Evolutionary conservation across 1,284 basidiomycete species (phyloP), one percentile per base, ranked within the genome.

Genomic region (Ceratobasidium sp.): DNA sequence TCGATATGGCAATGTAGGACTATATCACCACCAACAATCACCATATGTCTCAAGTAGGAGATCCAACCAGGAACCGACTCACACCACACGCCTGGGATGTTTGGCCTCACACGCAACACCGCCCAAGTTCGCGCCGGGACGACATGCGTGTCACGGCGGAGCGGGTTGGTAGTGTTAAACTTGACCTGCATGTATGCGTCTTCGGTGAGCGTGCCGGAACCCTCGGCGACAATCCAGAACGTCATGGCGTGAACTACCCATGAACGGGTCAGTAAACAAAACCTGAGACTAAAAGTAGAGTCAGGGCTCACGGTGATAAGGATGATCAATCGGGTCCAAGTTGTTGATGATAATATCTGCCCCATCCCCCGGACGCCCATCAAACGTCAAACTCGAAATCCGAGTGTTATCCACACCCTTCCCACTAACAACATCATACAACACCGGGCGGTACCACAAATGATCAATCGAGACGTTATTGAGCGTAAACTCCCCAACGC

Each of bases 141-240:
- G n/a, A 81, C 78, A 33, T 85, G 68, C n/a, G 82, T 83, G 75
- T 86, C 86, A 46, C 85, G 81, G 23, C 85, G 82, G 18, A 85
- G 77, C 7, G 85, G 85, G 74, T 85, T 86, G 12, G 52, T 77
- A 7, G 82, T 79, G 66, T 84, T 83, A 46, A 83, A 78, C 14
- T 2, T 54, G 23, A 77, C n/a, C 20, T 20, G 60, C 33, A 55
- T n/a, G 67, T 82, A 80, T 8, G 77, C 50, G 0, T 70, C 79
- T 5, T 75, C 54, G 0, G 81, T 81, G 14, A 85, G 41, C 14
- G 46, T 69, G 2, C 85, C 85, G 2, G 52, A 2, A 0, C 85
- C 85, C 16, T 83, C 79, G 1, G 78, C 84, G 38, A 86, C 79
- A 67, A 86, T 79, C 62, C 79, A 80, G 74, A 82, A 81, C 5